Conservation (phyloP, 106 monocot species). For the Dendrobium chrysotoxum region DNA sequence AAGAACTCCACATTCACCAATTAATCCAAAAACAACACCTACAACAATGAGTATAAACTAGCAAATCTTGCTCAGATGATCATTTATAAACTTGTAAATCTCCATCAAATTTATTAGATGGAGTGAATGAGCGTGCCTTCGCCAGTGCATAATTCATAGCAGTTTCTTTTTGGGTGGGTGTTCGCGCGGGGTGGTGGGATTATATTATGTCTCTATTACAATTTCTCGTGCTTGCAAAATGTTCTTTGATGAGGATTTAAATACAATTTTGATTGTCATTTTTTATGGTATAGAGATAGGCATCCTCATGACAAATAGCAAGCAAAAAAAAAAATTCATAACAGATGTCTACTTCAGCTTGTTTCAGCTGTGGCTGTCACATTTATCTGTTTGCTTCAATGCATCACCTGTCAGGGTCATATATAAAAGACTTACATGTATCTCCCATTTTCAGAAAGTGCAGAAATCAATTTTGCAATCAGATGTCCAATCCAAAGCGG, state of each 20-base stretch:
- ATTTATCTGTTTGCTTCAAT: neutral
- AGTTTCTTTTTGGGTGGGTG: too few relatives aligned
- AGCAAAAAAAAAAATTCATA: too few relatives aligned
- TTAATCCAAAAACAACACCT: neutral
- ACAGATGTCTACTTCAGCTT: neutral
- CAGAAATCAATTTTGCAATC: conserved; percentile 62
- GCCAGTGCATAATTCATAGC: too few relatives aligned
- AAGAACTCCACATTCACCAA: neutral
- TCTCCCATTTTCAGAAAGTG: conserved; percentile 45
- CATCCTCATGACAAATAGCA: neutral
- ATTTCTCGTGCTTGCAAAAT: neutral
- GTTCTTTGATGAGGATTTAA: neutral
- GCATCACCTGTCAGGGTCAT: conserved; percentile 4
- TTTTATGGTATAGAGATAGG: neutral
- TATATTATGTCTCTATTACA: neutral
- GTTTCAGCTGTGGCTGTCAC: neutral
- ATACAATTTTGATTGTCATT: too few relatives aligned
- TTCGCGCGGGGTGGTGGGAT: neutral
- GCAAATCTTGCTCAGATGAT: too few relatives aligned
- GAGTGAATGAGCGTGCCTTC: too few relatives aligned
- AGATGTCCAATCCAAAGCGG: conserved; percentile 93
- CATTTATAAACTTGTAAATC: too few relatives aligned
- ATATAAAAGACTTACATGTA: neutral
- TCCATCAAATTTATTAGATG: too few relatives aligned
- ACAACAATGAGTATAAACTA: neutral